Conservation (phyloP, 768 basidiomycete species). For the Lactarius vividus region DNA sequence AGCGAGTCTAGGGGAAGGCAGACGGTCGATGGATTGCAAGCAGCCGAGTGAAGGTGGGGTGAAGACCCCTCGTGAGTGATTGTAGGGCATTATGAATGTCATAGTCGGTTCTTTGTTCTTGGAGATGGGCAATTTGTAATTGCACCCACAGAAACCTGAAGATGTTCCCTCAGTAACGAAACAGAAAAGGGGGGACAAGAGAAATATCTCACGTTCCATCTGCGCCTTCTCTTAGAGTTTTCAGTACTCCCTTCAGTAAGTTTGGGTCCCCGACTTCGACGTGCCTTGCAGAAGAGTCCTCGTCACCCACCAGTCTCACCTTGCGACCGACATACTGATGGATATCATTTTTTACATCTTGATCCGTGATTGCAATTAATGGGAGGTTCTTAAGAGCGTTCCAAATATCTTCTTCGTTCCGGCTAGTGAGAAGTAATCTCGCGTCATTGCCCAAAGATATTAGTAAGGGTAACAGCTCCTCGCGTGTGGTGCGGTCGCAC, state of each 20-base stretch:
- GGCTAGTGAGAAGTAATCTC: constrained; percentile 13
- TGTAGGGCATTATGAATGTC: constrained; percentile 5
- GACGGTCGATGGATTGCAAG: constrained; percentile 3
- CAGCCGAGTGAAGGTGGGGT: constrained; percentile 7
- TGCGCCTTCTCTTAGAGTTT: constrained; percentile 4
- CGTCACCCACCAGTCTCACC: constrained; percentile 2
- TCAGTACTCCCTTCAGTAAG: constrained; percentile 6
- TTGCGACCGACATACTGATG: constrained; percentile 10
- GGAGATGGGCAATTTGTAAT: constrained; percentile 13
- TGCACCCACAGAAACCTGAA: constrained; percentile 14
- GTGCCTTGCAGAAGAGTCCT: not conserved
- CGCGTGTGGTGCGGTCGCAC: constrained; percentile 2
- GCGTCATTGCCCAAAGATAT: not conserved
- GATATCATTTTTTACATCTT: constrained; percentile 6
- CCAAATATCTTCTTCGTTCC: constrained; percentile 10
- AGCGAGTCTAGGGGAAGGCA: not conserved
- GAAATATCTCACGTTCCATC: constrained; percentile 10
- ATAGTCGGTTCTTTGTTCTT: constrained; percentile 12
- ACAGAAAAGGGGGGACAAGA: not conserved
- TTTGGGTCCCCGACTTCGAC: constrained; percentile 1
- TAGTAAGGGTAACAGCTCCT: constrained; percentile 4
- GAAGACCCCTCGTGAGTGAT: constrained; percentile 1
- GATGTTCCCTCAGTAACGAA: not conserved
- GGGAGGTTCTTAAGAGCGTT: not conserved
- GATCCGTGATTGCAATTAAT: not conserved